Evolutionary conservation across 352 stramenopile genomes (phyloP).

Genomic region (Phytophthora podocarpi): DNA sequence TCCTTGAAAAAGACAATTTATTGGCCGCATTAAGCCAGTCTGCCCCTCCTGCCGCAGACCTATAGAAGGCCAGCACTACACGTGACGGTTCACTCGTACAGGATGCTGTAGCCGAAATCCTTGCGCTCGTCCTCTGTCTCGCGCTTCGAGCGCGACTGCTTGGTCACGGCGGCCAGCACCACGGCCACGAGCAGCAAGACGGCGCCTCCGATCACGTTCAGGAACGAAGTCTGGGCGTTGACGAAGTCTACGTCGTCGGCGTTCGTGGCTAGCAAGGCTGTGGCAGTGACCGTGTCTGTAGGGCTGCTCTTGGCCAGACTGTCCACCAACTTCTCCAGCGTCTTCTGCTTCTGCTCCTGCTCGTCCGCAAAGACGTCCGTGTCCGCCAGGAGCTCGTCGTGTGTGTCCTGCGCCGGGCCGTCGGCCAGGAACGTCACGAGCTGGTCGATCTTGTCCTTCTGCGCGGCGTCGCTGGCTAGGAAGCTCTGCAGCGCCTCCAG

Average conservation of each 20-base stretch:
- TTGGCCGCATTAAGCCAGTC: neutral
- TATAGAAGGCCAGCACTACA: neutral
- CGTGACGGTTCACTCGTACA: conserved; percentile 28
- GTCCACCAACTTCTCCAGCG: conserved; percentile 25
- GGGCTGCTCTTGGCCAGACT: conserved; percentile 4
- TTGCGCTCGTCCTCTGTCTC: conserved; percentile 16
- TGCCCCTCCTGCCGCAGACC: neutral
- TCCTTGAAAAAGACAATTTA: conserved; percentile 1
- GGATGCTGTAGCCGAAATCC: conserved; percentile 37
- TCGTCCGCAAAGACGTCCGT: conserved; percentile 30
- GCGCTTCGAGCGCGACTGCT: conserved; percentile 14
- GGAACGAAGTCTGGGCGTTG: conserved; percentile 14
- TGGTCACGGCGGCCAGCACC: conserved; percentile 32
- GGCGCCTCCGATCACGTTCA: conserved; percentile 28
- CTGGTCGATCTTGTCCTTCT: conserved; percentile 29
- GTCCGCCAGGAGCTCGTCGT: conserved; percentile 6
- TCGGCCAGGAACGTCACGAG: conserved; percentile 34
- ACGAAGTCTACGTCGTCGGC: conserved; percentile 14
- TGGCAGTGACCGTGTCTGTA: neutral
- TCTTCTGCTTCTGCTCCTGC: conserved; percentile 22
- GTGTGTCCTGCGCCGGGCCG: neutral
- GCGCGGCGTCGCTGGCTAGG: conserved; percentile 17
- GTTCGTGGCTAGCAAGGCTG: conserved; percentile 24
- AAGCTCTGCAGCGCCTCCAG: conserved; percentile 15
- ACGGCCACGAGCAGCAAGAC: conserved; percentile 35